Conservation (phyloP, 2,329 filamentous ascomycete genomes). For the Fusarium kyushuense region DNA sequence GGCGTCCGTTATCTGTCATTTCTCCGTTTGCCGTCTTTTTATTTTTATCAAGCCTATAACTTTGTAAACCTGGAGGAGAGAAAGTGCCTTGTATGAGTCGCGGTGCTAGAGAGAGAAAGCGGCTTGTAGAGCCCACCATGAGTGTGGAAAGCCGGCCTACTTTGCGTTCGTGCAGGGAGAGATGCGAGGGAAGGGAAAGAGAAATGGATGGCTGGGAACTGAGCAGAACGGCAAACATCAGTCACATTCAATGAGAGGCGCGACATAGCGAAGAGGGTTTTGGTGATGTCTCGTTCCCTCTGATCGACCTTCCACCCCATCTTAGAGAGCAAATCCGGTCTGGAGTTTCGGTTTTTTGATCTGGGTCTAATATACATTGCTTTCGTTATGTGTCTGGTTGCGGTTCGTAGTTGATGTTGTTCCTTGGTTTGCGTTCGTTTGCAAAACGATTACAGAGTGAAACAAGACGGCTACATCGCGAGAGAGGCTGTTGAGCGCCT, state of each 20-base stretch:
- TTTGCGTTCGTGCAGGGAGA: not conserved
- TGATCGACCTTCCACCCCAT: conserved; percentile 46
- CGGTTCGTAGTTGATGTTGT: conserved; percentile 17
- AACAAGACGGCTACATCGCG: conserved; percentile 17
- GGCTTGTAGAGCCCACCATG: conserved; percentile 33
- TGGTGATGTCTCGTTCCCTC: conserved; percentile 46
- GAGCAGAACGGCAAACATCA: conserved; percentile 40
- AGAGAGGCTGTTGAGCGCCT: conserved; percentile 10
- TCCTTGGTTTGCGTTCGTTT: conserved; percentile 22
- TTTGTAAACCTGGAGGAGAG: conserved; percentile 40
- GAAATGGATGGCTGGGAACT: conserved; percentile 32
- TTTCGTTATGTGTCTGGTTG: conserved; percentile 44
- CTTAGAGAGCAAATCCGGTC: conserved; percentile 59
- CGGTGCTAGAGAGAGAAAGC: conserved; percentile 30
- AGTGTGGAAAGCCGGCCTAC: conserved; percentile 25
- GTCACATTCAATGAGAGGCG: conserved; percentile 38
- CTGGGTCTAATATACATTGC: conserved; percentile 59
- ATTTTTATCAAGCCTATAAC: conserved; percentile 44
- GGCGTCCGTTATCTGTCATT: conserved; percentile 40
- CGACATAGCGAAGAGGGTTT: conserved; percentile 41
- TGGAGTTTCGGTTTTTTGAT: conserved; percentile 62
- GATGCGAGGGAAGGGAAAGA: conserved; percentile 31
- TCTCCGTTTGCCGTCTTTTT: conserved; percentile 42
- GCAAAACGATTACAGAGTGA: conserved; percentile 4
- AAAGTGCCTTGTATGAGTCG: conserved; percentile 30